Conservation (phyloP, 805 yeast genomes). For the Pichia gijzeniarum region DNA sequence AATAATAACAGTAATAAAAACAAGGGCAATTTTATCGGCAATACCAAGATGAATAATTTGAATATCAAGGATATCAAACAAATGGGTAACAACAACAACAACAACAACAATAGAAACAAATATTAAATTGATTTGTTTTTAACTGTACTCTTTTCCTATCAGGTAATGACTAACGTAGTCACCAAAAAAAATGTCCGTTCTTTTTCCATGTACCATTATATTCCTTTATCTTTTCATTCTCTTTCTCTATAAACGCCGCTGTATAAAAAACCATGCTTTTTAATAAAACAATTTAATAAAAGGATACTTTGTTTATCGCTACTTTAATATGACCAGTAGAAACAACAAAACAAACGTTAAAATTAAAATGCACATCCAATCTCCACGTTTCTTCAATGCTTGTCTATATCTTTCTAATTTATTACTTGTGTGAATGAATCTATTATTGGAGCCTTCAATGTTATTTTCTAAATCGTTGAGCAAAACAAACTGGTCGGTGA, state of each 20-base stretch:
- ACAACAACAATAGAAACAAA: neutral
- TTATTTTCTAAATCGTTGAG: slow-evolving; percentile 45
- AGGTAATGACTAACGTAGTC: no score
- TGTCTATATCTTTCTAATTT: slow-evolving; percentile 35
- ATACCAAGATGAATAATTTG: neutral
- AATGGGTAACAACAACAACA: neutral
- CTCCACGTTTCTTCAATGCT: slow-evolving; percentile 41
- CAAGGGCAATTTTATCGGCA: neutral
- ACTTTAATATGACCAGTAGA: slow-evolving; percentile 36
- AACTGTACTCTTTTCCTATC: neutral
- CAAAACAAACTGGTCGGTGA: slow-evolving; percentile 42
- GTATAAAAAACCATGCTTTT: neutral
- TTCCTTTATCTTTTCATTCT: neutral
- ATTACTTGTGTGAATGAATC: slow-evolving; percentile 35
- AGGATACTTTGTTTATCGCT: no score
- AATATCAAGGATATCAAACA: neutral
- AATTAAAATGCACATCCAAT: slow-evolving; percentile 41
- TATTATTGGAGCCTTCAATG: slow-evolving; percentile 36
- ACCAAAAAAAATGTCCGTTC: no score
- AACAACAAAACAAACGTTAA: slow-evolving; percentile 39
- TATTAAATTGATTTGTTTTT: neutral
- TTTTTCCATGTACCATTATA: no score
- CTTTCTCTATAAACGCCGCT: neutral
- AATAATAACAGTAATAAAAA: neutral
- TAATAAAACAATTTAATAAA: no score